Evolutionary conservation across 441 rosid genomes (phyloP), one percentile per base, ranked within the genome.

Genomic region (Viola pubescens): DNA sequence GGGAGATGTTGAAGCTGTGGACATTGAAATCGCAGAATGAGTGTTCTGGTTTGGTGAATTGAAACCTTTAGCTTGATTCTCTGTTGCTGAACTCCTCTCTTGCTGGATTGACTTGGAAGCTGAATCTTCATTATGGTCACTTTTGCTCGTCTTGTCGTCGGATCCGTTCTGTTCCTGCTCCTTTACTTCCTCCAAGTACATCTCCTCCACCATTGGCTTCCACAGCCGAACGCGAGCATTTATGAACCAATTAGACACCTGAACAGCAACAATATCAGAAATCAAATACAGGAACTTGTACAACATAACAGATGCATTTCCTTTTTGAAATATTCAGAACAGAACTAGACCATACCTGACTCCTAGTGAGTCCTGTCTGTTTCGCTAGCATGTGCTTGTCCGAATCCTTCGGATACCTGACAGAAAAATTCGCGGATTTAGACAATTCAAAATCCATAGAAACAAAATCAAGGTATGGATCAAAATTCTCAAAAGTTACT

Each of bases 151-250:
- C 65, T 81, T 84, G 37, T 79, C 91, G 47, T 79, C 89, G 26
- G 83, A 76, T 59, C 79, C 69, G 52, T 87, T 86, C 59, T 78
- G 84, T 57, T 77, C 77, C 60, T 92, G 89, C 74, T 73, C 76
- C 64, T 82, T 75, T 6, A 78, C 81, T 66, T 91, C 96, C 59
- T 86, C 95, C 72, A 70, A 70, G 76, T 91, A 83, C 88, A 88
- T 86, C 64, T 91, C 98, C 74, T 91, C 96, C 10, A 91, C 88
- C 96, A 91, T 91, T 0, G 95, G 98, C 78, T 91, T 91, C 96
- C 96, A 91, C 4, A 91, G 81, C 48, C 96, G 84, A 68, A 91
- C 98, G 68, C 98, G 79, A 55, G 96, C 98, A 64, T 91, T 91
- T 58, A 88, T 88, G 73, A 88, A 91, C 98, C 96, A 88, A 56